Evolutionary conservation across 371 early-diverging fungal species (phyloP).

Genomic region (Mucor circinelloides): DNA sequence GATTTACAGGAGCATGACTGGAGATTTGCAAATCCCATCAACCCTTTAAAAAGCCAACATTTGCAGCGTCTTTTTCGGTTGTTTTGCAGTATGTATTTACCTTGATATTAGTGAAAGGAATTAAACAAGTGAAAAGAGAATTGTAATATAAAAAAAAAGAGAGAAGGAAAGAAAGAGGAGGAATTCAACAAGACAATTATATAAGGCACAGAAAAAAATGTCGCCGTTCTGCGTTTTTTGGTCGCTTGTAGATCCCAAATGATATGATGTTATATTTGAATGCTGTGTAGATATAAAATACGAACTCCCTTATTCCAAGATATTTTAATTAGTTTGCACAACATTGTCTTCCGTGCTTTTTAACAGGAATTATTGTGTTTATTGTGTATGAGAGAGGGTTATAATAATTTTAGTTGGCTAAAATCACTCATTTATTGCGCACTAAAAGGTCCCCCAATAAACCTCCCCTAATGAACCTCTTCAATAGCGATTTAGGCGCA

Average conservation of each 20-base stretch:
- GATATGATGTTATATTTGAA: background rate
- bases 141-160: background rate
- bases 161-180: background rate
- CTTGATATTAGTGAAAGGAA: background rate
- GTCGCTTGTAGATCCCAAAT: background rate
- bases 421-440: slow-evolving; percentile 17
- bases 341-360: slow-evolving; percentile 5
- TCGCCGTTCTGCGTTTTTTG: background rate
- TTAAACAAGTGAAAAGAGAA: background rate
- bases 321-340: slow-evolving; percentile 18
- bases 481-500: slow-evolving; percentile 31
- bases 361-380: background rate
- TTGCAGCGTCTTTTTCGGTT: background rate
- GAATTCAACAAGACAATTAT: background rate
- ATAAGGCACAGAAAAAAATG: background rate
- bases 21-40: background rate
- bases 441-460: slow-evolving; percentile 9
- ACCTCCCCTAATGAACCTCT: slow-evolving; percentile 11
- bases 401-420: slow-evolving; percentile 8
- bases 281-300: background rate
- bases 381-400: background rate
- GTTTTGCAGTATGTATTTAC: background rate
- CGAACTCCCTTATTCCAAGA: background rate
- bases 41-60: background rate
- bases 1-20: background rate